phyloP scores from a whole-genome alignment of 495 filamentous ascomycete genomes.

The Lasiosphaeriaceae sp. region DNA sequence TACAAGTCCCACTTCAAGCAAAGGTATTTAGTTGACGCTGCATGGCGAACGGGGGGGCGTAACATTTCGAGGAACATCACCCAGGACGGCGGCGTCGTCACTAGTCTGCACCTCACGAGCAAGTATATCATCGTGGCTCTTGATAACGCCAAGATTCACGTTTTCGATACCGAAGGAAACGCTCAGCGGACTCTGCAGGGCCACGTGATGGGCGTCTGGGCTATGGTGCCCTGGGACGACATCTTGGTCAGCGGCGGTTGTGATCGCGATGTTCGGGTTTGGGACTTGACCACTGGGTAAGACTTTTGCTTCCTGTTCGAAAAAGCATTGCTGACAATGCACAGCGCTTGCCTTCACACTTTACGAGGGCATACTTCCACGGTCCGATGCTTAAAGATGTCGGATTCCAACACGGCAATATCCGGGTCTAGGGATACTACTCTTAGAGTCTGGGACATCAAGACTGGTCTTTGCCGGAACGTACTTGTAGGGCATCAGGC shows the following conservation, averaged over 20 bases:
- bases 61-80: conserved; percentile 80
- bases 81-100: conserved; percentile 94
- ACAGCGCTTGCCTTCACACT: conserved; percentile 68
- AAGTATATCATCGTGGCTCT: conserved; percentile 97
- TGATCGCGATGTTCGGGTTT: conserved; percentile 93
- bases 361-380: conserved; percentile 94
- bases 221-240: conserved; percentile 98
- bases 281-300: conserved; percentile 95
- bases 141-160: conserved; percentile 97
- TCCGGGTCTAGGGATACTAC: conserved; percentile 95
- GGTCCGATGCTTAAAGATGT: conserved; percentile 97
- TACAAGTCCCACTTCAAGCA: conserved; percentile 98
- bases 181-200: conserved; percentile 85
- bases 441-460: conserved; percentile 90
- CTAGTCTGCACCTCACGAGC: conserved; percentile 85
- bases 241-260: conserved; percentile 94
- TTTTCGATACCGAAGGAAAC: conserved; percentile 88
- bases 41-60: conserved; percentile 85
- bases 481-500: conserved; percentile 96
- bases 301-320: conserved; percentile 16
- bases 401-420: conserved; percentile 85
- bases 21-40: conserved; percentile 92
- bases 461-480: conserved; percentile 78
- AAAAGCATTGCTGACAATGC: conserved; percentile 15
- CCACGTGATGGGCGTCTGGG: conserved; percentile 99